phyloP scores from a whole-genome alignment of 345 rosid genomes.

The Sisymbrium altissimum region DNA sequence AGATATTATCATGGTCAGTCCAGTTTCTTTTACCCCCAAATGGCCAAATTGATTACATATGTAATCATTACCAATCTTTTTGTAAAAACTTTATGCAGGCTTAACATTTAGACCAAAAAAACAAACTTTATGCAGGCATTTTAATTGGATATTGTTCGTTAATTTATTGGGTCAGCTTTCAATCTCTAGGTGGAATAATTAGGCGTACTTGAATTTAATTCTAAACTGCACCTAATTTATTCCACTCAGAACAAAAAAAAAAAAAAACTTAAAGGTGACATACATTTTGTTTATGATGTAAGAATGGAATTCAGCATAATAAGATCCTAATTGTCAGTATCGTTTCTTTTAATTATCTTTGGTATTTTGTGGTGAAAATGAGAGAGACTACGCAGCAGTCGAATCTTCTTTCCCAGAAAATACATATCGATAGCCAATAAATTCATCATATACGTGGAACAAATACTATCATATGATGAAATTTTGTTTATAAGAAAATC shows the following conservation, averaged over 20 bases:
- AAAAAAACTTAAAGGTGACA: neutral
- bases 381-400: neutral
- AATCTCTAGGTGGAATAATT: neutral
- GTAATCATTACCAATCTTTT: neutral
- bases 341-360: neutral
- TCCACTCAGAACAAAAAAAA: too few species aligned
- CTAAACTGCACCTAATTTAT: too few species aligned
- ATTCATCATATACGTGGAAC: neutral
- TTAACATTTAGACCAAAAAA: too few species aligned
- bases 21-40: neutral
- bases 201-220: too few species aligned
- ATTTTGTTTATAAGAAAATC: neutral
- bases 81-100: slow-evolving; percentile 5
- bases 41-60: neutral
- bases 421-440: neutral
- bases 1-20: neutral
- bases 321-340: neutral
- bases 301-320: neutral
- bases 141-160: neutral
- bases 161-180: neutral
- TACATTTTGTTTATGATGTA: neutral
- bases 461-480: neutral
- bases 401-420: neutral
- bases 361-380: neutral
- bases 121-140: slow-evolving; percentile 2